Evolutionary conservation across 257 asterid genomes (phyloP).

Genomic region (Solanum clarkiae): DNA sequence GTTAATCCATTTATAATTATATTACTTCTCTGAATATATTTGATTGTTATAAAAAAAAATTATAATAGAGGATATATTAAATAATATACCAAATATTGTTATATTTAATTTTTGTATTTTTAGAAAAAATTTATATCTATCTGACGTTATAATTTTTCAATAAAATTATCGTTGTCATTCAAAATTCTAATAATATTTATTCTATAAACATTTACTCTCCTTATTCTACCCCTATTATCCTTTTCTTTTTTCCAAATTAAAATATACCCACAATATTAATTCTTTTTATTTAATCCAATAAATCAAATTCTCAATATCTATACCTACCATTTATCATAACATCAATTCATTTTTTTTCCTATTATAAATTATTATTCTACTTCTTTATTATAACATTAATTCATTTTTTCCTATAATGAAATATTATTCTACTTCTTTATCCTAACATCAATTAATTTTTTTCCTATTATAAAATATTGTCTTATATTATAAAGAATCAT

Average conservation of each 20-base stretch:
- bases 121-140: fast-evolving
- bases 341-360: neutral
- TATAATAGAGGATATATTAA: neutral
- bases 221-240: too few species aligned
- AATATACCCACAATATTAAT: too few species aligned
- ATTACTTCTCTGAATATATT: too few species aligned
- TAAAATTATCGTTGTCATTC: neutral
- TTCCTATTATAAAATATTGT: neutral
- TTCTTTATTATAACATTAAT: neutral
- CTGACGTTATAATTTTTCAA: neutral
- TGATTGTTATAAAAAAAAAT: neutral
- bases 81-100: fast-evolving
- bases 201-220: too few species aligned
- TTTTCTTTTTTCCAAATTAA: too few species aligned
- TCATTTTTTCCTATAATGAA: neutral
- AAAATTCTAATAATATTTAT: neutral
- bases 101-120: neutral
- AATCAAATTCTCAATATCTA: neutral
- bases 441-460: neutral
- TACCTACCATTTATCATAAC: neutral
- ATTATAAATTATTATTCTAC: neutral
- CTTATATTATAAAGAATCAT: fast-evolving
- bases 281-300: too few species aligned
- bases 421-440: neutral
- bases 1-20: neutral